These are phyloP conservation scores for Colletotrichum kahawae DNA, from an alignment of 2,329 filamentous ascomycete genomes.

Conservation along the genomic window DNA sequence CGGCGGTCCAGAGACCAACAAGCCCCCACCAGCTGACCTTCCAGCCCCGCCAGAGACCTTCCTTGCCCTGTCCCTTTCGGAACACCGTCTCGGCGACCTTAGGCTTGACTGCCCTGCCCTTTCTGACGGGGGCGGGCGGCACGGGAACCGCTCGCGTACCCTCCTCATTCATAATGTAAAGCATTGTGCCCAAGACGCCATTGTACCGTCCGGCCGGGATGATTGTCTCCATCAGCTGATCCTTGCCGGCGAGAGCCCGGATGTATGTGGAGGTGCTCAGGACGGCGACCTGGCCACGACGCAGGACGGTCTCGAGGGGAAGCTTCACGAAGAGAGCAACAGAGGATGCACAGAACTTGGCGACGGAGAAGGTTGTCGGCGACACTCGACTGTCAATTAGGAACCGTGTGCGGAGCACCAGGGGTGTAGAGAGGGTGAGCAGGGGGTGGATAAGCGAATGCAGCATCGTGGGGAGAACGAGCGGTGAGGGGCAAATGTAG, in stretches of 20 bases:
- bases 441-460: slow-evolving; percentile 85
- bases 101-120: slow-evolving; percentile 33
- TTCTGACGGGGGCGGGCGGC: slow-evolving; percentile 34
- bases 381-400: slow-evolving; percentile 82
- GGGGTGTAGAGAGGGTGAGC: slow-evolving; percentile 80
- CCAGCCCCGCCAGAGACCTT: slow-evolving; percentile 76
- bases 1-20: slow-evolving; percentile 75
- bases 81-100: slow-evolving; percentile 48
- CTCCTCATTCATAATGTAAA: slow-evolving; percentile 83
- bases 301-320: slow-evolving; percentile 88
- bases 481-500: slow-evolving; percentile 71
- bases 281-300: slow-evolving; percentile 83
- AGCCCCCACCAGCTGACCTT: slow-evolving; percentile 80
- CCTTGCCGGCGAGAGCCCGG: slow-evolving; percentile 48
- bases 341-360: slow-evolving; percentile 81
- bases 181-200: slow-evolving; percentile 92
- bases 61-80: slow-evolving; percentile 68
- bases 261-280: slow-evolving; percentile 61
- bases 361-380: slow-evolving; percentile 80
- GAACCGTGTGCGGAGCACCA: slow-evolving; percentile 85
- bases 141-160: slow-evolving; percentile 61
- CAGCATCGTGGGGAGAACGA: slow-evolving; percentile 84
- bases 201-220: slow-evolving; percentile 81
- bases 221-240: slow-evolving; percentile 68
- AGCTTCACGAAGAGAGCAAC: slow-evolving; percentile 85